These are phyloP conservation scores for Asclepias syriaca DNA, from an alignment of 257 asterid genomes.

Conservation along the genomic window DNA sequence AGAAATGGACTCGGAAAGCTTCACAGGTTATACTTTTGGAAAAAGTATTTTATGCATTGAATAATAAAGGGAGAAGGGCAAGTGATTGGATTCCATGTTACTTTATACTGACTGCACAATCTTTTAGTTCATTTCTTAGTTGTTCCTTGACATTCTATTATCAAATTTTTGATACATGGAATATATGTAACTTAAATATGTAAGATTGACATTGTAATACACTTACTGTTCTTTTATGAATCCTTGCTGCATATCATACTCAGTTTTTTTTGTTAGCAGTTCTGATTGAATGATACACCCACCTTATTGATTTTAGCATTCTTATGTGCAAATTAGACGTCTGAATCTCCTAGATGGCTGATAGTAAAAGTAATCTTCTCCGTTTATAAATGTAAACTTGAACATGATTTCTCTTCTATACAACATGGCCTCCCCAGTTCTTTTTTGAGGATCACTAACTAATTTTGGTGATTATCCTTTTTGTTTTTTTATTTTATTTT, in stretches of 20 bases:
- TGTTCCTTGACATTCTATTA: no score
- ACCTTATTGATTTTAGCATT: not conserved
- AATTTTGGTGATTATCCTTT: no score
- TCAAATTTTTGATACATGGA: no score
- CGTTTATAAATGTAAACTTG: no score
- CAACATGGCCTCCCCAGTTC: not conserved
- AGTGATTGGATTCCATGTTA: not conserved
- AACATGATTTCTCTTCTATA: not conserved
- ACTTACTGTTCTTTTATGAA: not conserved
- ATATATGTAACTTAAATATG: no score
- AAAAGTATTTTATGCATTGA: not conserved
- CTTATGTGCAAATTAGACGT: not conserved
- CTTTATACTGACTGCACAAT: not conserved
- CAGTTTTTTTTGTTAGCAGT: not conserved
- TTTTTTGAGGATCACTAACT: not conserved
- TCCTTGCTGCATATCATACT: slow-evolving; percentile 1
- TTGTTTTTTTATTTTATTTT: no score
- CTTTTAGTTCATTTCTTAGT: no score
- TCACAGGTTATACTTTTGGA: not conserved
- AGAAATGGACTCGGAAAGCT: not conserved
- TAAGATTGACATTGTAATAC: not conserved
- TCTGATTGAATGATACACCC: not conserved
- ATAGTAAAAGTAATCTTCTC: not conserved
- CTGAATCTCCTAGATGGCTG: not conserved
- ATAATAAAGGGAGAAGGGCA: not conserved